Evolutionary conservation across 257 asterid species (phyloP).

Genomic region (Striga asiatica): DNA sequence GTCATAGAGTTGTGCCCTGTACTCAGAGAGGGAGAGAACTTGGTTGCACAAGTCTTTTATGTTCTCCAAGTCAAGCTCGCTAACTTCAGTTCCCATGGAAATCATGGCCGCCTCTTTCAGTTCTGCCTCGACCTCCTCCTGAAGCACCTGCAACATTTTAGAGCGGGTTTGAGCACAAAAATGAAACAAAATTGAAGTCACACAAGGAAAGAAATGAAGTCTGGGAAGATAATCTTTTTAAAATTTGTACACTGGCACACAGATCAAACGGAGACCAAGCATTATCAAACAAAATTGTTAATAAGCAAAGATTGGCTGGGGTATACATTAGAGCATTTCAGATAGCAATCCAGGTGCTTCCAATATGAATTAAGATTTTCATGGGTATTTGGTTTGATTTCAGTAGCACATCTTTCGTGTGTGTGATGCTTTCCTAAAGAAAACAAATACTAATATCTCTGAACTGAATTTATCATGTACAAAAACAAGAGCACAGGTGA

Average conservation of each 20-base stretch:
- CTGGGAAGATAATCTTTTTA: too few relatives aligned
- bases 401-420: too few relatives aligned
- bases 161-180: neutral
- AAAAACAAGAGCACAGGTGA: neutral
- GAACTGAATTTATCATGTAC: neutral
- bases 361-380: too few relatives aligned
- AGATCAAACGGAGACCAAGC: too few relatives aligned
- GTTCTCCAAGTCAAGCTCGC: constrained; percentile 74
- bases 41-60: constrained; percentile 80
- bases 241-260: too few relatives aligned
- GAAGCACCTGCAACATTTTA: constrained; percentile 36
- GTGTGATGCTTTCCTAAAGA: too few relatives aligned
- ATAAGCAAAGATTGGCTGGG: too few relatives aligned
- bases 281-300: too few relatives aligned
- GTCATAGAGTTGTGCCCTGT: constrained; percentile 77
- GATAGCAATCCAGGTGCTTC: too few relatives aligned
- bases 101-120: constrained; percentile 73
- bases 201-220: neutral
- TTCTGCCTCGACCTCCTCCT: constrained; percentile 77
- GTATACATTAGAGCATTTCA: too few relatives aligned
- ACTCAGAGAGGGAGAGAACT: constrained; percentile 72
- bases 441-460: neutral
- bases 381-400: too few relatives aligned
- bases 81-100: constrained; percentile 95
- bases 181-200: neutral